phyloP scores from a whole-genome alignment of 306 rosid genomes.

The Quercus parvula region DNA sequence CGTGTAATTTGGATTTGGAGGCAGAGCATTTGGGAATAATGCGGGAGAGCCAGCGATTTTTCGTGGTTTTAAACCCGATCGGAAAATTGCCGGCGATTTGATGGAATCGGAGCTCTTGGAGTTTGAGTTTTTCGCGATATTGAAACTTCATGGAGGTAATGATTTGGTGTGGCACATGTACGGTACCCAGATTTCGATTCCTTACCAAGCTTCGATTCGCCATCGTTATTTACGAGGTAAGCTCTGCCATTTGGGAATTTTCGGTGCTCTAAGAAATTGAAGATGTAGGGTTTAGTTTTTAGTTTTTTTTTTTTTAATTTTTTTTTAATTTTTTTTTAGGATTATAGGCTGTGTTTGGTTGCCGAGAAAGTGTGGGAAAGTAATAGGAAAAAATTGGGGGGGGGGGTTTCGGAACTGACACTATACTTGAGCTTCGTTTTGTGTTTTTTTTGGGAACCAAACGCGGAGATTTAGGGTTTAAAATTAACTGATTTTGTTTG shows the following conservation, averaged over 20 bases:
- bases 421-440: neutral
- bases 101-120: constrained; percentile 53
- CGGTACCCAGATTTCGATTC: constrained; percentile 52
- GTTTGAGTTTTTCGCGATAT: constrained; percentile 21
- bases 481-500: constrained; percentile 4
- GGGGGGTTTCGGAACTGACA: constrained; percentile 1
- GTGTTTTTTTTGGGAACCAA: constrained; percentile 7
- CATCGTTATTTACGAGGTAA: constrained; percentile 57
- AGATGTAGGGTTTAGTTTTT: constrained; percentile 27
- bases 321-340: neutral
- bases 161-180: constrained; percentile 47
- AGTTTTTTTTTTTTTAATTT: neutral
- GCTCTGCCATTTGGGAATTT: constrained; percentile 18
- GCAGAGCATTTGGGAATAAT: constrained; percentile 42
- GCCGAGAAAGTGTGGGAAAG: constrained; percentile 22
- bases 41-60: constrained; percentile 42
- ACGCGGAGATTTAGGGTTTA: constrained; percentile 21
- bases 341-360: constrained; percentile 12
- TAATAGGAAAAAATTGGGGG: constrained; percentile 4
- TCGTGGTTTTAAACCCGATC: constrained; percentile 45
- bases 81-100: constrained; percentile 59
- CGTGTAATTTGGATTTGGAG: neutral
- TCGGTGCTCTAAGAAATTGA: constrained; percentile 4
- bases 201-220: constrained; percentile 42
- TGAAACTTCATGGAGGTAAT: constrained; percentile 56